phyloP scores from a whole-genome alignment of 768 basidiomycete genomes.

The Lactarius hengduanensis region DNA sequence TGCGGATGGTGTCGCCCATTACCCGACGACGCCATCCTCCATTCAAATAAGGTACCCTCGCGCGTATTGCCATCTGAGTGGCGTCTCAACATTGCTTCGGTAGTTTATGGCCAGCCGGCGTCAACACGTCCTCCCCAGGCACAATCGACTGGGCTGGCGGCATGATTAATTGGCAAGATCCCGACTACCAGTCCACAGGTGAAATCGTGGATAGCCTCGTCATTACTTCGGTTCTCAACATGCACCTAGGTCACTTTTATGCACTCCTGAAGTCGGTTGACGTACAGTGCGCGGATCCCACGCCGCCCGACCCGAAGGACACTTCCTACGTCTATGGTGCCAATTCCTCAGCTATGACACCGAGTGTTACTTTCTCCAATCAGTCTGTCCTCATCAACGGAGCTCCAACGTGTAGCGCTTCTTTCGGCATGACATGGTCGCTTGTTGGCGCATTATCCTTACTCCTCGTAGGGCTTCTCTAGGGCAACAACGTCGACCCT shows the following conservation, averaged over 20 bases:
- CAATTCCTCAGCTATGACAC: conserved; percentile 53
- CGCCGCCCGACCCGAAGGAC: conserved; percentile 42
- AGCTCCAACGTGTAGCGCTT: conserved; percentile 32
- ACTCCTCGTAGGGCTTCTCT: conserved; percentile 7
- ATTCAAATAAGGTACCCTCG: conserved; percentile 68
- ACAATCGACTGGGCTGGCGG: conserved; percentile 80
- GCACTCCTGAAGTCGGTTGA: conserved; percentile 59
- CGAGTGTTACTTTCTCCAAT: conserved; percentile 59
- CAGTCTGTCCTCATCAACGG: conserved; percentile 53
- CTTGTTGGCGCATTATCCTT: conserved; percentile 3
- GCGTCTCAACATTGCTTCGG: background rate
- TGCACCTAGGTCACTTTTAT: conserved; percentile 61
- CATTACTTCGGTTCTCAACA: background rate
- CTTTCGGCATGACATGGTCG: conserved; percentile 8
- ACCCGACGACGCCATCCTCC: conserved; percentile 76
- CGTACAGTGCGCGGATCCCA: conserved; percentile 60
- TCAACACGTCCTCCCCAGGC: conserved; percentile 55
- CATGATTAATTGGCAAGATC: conserved; percentile 77
- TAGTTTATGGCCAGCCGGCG: conserved; percentile 82
- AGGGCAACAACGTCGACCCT: background rate
- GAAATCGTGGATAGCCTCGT: conserved; percentile 1
- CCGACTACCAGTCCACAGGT: conserved; percentile 71
- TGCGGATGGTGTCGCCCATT: conserved; percentile 55
- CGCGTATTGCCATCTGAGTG: background rate
- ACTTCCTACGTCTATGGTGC: conserved; percentile 64